Evolutionary conservation across 345 rosid species (phyloP).

Genomic region (Cardiospermum halicacabum): DNA sequence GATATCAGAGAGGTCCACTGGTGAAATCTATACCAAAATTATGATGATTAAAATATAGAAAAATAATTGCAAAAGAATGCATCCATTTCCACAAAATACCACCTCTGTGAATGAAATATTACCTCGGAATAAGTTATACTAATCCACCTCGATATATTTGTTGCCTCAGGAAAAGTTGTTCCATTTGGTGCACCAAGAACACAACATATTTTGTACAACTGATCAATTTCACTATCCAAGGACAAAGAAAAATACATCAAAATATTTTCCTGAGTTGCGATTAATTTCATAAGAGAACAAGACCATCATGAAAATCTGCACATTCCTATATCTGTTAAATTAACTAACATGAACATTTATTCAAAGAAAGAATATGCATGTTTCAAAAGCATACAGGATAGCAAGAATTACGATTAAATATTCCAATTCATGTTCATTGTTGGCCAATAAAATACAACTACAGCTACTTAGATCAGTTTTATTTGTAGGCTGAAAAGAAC

Average conservation of each 20-base stretch:
- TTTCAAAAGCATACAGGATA: not conserved
- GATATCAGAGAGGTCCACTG: constrained; percentile 53
- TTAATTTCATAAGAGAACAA: not conserved
- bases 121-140: constrained; percentile 63
- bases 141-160: constrained; percentile 53
- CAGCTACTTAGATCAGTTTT: not conserved
- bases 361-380: not conserved
- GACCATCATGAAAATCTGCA: not conserved
- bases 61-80: constrained; percentile 1
- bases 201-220: constrained; percentile 77
- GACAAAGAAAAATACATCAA: not conserved
- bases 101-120: constrained; percentile 9
- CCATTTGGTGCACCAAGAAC: constrained; percentile 78
- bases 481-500: not conserved
- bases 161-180: constrained; percentile 72
- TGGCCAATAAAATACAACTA: not conserved
- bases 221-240: constrained; percentile 77
- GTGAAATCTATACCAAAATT: constrained; percentile 45
- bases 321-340: not conserved
- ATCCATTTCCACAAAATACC: not conserved
- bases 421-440: not conserved
- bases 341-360: not conserved
- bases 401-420: not conserved
- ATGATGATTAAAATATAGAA: constrained; percentile 6
- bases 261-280: not conserved